These are phyloP conservation scores for Niveomyces coronatus DNA, from an alignment of 2,329 filamentous ascomycete species.

Conservation along the genomic window DNA sequence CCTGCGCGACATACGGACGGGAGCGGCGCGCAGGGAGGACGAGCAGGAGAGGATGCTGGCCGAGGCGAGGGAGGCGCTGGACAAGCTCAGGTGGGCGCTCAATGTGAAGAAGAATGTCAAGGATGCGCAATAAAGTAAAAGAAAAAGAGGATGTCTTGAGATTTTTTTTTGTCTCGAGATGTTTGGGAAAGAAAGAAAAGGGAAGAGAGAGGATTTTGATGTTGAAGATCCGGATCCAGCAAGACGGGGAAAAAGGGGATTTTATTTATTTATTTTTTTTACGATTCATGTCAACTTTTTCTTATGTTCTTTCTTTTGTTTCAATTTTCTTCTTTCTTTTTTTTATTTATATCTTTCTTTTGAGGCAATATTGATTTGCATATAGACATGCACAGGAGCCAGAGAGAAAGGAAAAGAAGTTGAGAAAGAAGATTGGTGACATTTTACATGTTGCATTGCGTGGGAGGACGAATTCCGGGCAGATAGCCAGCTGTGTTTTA, in stretches of 20 bases:
- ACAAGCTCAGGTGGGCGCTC: conserved; percentile 64
- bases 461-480: no score
- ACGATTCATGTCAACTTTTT: conserved; percentile 10
- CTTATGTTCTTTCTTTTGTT: conserved; percentile 6
- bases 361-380: conserved; percentile 8
- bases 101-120: conserved; percentile 53
- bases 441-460: no score
- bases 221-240: no score
- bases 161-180: conserved; percentile 11
- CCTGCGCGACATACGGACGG: conserved; percentile 47
- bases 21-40: conserved; percentile 46
- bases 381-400: no score
- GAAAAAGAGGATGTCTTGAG: conserved; percentile 8
- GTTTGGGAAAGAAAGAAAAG: no score
- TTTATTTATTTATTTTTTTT: no score
- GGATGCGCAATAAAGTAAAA: conserved; percentile 36
- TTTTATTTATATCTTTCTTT: conserved; percentile 9
- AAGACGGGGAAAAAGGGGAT: no score
- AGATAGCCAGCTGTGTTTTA: no score
- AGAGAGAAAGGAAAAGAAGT: no score
- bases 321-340: not conserved
- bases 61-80: conserved; percentile 49
- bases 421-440: no score
- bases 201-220: no score
- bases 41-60: conserved; percentile 50